These are phyloP conservation scores for Penicillium oxalicum DNA, from an alignment of 2,329 filamentous ascomycete species.

Conservation along the genomic window DNA sequence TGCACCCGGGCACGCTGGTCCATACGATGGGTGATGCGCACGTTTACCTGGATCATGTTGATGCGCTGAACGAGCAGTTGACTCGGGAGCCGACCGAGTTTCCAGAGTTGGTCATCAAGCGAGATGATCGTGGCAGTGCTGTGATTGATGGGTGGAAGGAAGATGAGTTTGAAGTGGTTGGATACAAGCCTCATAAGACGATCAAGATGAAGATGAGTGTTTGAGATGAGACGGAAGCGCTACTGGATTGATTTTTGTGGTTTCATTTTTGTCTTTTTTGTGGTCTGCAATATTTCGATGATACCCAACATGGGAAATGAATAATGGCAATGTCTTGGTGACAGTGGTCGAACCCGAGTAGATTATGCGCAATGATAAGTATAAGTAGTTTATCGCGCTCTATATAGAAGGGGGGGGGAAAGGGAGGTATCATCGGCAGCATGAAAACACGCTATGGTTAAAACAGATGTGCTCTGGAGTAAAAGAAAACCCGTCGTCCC, in stretches of 20 bases:
- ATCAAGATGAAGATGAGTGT: constrained; percentile 99
- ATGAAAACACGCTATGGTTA: too few species aligned
- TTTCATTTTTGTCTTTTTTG: background rate
- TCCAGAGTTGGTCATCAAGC: constrained; percentile 67
- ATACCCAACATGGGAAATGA: constrained; percentile 15
- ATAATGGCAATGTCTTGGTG: too few species aligned
- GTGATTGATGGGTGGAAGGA: constrained; percentile 89
- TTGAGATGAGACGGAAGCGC: constrained; percentile 30
- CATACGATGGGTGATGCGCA: constrained; percentile 99
- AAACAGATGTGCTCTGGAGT: too few species aligned
- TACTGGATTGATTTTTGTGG: background rate
- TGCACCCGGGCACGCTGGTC: constrained; percentile 79
- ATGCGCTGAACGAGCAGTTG: constrained; percentile 75
- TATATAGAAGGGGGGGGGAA: too few species aligned
- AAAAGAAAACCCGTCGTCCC: too few species aligned
- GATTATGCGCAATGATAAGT: too few species aligned
- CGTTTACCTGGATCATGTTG: constrained; percentile 87
- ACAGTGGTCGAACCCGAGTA: too few species aligned
- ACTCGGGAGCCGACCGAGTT: constrained; percentile 74
- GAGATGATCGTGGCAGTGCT: constrained; percentile 65
- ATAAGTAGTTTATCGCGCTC: too few species aligned
- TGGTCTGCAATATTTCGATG: constrained; percentile 14
- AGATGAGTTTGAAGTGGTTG: constrained; percentile 81
- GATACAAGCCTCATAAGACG: constrained; percentile 82
- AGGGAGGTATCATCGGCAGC: too few species aligned